Conservation (phyloP, 805 yeast species). For the Dipodascus albidus region DNA sequence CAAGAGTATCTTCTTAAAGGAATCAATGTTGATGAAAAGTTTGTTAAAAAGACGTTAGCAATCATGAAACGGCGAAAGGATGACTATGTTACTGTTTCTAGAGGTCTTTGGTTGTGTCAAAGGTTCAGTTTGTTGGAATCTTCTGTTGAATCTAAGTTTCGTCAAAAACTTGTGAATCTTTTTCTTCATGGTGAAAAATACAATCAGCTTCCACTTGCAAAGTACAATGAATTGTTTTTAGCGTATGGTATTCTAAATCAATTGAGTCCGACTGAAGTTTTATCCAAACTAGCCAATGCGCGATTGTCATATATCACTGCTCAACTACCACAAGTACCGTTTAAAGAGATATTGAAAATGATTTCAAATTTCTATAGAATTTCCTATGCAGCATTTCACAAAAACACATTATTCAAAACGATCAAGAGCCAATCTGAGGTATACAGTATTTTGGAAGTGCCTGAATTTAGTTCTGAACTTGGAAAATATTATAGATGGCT, state of each 20-base stretch:
- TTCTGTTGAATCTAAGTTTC: background rate
- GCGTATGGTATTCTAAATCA: background rate
- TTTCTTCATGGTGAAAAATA: background rate
- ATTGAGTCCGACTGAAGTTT: background rate
- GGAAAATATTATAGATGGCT: conserved; percentile 9
- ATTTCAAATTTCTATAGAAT: conserved; percentile 8
- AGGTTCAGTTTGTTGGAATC: background rate
- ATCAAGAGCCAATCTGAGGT: conserved; percentile 9
- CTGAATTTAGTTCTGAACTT: conserved; percentile 11
- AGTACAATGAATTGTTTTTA: background rate
- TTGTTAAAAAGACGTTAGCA: background rate
- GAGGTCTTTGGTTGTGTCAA: background rate
- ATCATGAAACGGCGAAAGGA: background rate
- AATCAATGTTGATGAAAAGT: background rate
- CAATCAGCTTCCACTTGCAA: background rate
- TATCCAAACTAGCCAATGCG: background rate
- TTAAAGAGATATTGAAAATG: conserved; percentile 8
- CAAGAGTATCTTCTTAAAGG: background rate
- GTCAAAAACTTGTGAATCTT: background rate
- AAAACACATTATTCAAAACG: conserved; percentile 9
- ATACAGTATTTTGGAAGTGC: conserved; percentile 9
- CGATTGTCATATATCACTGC: background rate
- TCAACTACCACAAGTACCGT: background rate
- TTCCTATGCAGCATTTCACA: conserved; percentile 9
- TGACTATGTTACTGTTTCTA: background rate